phyloP scores from a whole-genome alignment of 2,329 filamentous ascomycete species.

The Colletotrichum scovillei region DNA sequence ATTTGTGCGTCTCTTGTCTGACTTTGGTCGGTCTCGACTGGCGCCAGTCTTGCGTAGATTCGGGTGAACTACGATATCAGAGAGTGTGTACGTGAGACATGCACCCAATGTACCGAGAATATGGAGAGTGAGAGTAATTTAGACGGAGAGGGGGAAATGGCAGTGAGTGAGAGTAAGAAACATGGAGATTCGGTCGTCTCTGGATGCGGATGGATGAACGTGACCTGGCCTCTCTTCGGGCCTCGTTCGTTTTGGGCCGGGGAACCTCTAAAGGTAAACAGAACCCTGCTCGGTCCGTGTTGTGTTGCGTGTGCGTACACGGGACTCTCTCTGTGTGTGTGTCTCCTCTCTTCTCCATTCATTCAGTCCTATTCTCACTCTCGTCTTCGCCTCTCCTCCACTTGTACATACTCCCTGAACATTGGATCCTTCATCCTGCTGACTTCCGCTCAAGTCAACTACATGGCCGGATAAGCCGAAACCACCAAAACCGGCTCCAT shows the following conservation, averaged over 20 bases:
- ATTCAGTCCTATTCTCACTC: background rate
- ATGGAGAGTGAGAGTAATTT: background rate
- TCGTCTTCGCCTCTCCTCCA: constrained; percentile 12
- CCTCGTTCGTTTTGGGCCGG: constrained; percentile 11
- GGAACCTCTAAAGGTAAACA: constrained; percentile 10
- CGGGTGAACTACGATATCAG: background rate
- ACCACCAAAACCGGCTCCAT: background rate
- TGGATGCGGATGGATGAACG: constrained; percentile 7
- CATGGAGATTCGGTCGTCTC: background rate
- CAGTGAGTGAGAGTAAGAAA: background rate
- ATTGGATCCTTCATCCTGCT: constrained; percentile 17
- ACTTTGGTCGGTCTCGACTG: constrained; percentile 2
- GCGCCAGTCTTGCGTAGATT: background rate
- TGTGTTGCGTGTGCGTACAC: background rate
- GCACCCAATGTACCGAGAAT: background rate
- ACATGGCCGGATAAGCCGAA: background rate
- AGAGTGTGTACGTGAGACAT: background rate
- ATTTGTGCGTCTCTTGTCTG: background rate
- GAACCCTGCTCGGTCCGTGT: constrained; percentile 18
- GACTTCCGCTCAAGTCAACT: background rate
- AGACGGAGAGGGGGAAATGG: background rate
- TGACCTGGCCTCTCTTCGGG: constrained; percentile 16
- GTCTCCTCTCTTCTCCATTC: background rate
- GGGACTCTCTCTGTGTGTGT: background rate
- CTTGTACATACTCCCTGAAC: constrained; percentile 1